Conservation (phyloP, 148 eudicot species). For the Suaeda aralocaspica region DNA sequence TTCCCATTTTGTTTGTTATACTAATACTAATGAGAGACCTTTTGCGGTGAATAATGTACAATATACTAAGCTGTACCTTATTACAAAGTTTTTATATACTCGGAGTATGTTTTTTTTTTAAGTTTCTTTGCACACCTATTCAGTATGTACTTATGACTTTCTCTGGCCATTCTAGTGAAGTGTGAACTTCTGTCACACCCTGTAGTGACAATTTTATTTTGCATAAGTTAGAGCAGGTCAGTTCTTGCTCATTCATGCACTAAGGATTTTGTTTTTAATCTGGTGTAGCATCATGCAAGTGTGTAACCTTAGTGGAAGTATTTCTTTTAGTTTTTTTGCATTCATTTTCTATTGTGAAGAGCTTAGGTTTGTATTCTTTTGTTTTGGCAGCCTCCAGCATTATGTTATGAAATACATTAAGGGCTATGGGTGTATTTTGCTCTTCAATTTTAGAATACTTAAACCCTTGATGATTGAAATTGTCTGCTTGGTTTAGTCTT, state of each 20-base stretch:
- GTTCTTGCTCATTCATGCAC: not conserved
- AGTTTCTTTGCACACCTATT: not conserved
- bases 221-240: not conserved
- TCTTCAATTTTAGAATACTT: not conserved
- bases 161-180: not conserved
- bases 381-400: not conserved
- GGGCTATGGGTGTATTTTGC: not conserved
- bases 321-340: not conserved
- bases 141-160: not conserved
- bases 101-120: no score
- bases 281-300: not conserved
- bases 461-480: not conserved
- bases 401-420: not conserved
- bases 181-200: not conserved
- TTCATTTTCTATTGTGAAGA: not conserved
- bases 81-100: slow-evolving; percentile 7
- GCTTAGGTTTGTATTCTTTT: no score
- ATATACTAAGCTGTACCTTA: not conserved
- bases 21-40: not conserved
- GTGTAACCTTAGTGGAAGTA: not conserved
- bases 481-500: not conserved
- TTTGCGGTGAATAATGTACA: slow-evolving; percentile 7
- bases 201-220: not conserved
- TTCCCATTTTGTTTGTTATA: not conserved
- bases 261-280: not conserved